Base-by-base conservation (phyloP, 805 yeast genomes). In the Teunomyces stri region DNA sequence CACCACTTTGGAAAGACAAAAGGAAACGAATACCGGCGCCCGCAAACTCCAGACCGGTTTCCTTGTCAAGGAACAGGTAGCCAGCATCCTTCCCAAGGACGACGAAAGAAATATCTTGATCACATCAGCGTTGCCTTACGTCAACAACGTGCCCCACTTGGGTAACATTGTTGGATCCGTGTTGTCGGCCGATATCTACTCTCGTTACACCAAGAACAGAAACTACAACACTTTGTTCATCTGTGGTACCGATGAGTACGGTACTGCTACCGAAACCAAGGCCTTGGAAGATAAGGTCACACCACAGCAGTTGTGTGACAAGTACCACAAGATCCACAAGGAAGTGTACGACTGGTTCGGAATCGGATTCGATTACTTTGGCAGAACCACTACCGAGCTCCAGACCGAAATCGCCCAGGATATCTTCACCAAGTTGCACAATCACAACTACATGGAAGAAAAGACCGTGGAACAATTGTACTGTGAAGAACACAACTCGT, bases 231-330 rank as follows among this genome's bases (percentile, higher is more conserved):
- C 96, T 16, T 72, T 94, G 54, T 94, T 74, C 61, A 71, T 94
- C 48, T 90, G 99, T 70, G 99, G 99, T 72, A 94, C 99, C 33
- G 99, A 94, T 66, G 99, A 94, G 72, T 94, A 94, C 65, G 99
- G 99, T 65, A 94, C 99, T 48, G 99, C 99, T 41, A 94, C 99
- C 12, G 99, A 94, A 69, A 94, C 99, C 25, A 94, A 92, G 71
- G 99, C 99, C 9, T 72, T 94, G 43, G 98, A 92, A 66, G 99
- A 94, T 62, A 84, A 86, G 36, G 86, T 88, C 50, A 79, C 96
- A 3, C 99, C 99, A 43, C 75, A 81, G 58, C 85, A 89, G 64
- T 76, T 94, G 58, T 94, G 98, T 77, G 89, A 86, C 68, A 94
- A 92, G 68, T 94, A 89, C 69, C 86, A 89, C 68, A 76, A 78